Evolutionary conservation across 2,329 filamentous ascomycete species (phyloP), one percentile per base, ranked within the genome.

Genomic region (Dactylonectria macrodidyma): DNA sequence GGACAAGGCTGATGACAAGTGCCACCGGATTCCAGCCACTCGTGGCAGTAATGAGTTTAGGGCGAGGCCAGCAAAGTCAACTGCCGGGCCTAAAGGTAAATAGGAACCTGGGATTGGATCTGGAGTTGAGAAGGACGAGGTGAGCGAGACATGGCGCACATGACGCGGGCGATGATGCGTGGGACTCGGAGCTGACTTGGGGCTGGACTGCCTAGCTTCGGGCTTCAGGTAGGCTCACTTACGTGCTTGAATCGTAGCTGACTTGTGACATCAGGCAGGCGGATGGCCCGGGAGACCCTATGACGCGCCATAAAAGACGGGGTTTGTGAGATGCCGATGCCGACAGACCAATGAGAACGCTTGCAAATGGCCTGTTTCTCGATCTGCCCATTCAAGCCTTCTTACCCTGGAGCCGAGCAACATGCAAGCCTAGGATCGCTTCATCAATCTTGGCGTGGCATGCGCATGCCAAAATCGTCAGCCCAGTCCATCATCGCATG

Each of bases 61-160:
- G 36, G 41, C 10, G 36, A 33, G 19, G 24, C 51, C 33, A 6
- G 36, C 33, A 54, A n/a, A 44, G 51, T 54, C 33, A 22, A n/a
- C 44, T 10, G 50, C 36, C 38, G 60, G 60, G 33, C 11, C 61
- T 64, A 64, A 36, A 46, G 24, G 51, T 22, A 30, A 46, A 57
- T 48, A n/a, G n/a, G 22, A 44, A 52, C 52, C 44, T 59, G 19
- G 54, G 47, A 16, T 41, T 57, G 59, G 51, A 62, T 62, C 36
- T 57, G 56, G 51, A 63, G 63, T 34, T 65, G 64, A 56, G 55
- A 38, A 61, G 60, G 26, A 59, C 26, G 59, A 62, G 52, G 52
- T 65, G 52, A 62, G 62, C 44, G 59, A 75, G 55, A 73, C 71
- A 75, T 75, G 67, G 62, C 50, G 72, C 73, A 75, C 75, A 75